These are phyloP conservation scores for Aspergillus hiratsukae DNA, from an alignment of 2,329 filamentous ascomycete genomes.

Conservation along the genomic window DNA sequence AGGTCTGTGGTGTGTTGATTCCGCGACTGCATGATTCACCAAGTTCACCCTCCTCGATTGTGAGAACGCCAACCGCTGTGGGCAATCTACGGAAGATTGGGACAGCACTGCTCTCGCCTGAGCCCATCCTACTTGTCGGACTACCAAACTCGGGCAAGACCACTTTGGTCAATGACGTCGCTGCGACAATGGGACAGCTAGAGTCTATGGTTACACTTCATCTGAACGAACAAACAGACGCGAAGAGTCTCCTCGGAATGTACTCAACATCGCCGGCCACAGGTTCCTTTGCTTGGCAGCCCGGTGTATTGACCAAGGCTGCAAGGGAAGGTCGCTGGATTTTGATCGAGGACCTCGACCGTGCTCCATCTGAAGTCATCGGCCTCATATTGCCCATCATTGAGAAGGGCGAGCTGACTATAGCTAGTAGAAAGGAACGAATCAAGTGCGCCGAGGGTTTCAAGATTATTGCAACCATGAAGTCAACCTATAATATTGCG, in stretches of 20 bases:
- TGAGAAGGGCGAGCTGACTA: constrained; percentile 83
- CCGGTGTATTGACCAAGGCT: constrained; percentile 89
- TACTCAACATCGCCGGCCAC: constrained; percentile 86
- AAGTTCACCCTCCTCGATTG: constrained; percentile 49
- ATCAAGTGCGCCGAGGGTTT: constrained; percentile 81
- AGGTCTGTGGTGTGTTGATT: constrained; percentile 64
- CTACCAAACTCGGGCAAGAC: constrained; percentile 88
- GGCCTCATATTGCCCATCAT: constrained; percentile 89
- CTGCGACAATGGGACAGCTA: constrained; percentile 71
- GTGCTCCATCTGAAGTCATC: constrained; percentile 90
- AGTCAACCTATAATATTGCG: constrained; percentile 61
- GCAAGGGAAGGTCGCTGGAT: constrained; percentile 95
- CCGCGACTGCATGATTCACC: constrained; percentile 52
- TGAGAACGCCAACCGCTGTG: constrained; percentile 68
- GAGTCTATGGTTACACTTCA: constrained; percentile 87
- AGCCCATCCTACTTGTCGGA: constrained; percentile 77
- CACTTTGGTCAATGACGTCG: constrained; percentile 74
- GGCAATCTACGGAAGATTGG: constrained; percentile 69
- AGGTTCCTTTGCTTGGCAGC: constrained; percentile 85
- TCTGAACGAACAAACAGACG: constrained; percentile 96
- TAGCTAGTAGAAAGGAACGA: constrained; percentile 82
- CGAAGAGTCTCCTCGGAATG: constrained; percentile 90
- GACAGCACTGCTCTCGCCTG: constrained; percentile 58
- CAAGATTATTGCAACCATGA: constrained; percentile 84
- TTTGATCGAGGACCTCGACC: constrained; percentile 91